Evolutionary conservation across 176 grass and related monocot species (phyloP).

Genomic region (Cenchrus americanus): DNA sequence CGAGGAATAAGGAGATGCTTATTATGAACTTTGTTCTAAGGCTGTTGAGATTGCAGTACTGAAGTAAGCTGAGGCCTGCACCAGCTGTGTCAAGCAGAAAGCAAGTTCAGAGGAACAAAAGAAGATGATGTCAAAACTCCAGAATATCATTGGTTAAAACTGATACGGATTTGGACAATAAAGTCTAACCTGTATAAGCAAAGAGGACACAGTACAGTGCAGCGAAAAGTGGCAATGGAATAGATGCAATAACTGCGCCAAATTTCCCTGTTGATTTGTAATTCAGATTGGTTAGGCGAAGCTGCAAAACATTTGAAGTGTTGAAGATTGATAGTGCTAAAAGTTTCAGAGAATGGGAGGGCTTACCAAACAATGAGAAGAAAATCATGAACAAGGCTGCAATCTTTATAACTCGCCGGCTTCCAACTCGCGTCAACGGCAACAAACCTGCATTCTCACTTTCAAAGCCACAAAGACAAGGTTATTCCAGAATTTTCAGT

Average conservation of each 20-base stretch:
- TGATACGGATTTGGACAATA: neutral
- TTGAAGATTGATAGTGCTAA: constrained; percentile 22
- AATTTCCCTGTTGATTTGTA: constrained; percentile 75
- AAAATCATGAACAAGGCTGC: constrained; percentile 91
- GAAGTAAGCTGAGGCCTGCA: constrained; percentile 81
- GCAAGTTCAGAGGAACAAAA: neutral
- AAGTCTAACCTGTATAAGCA: constrained; percentile 76
- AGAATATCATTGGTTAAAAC: neutral
- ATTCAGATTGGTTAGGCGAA: constrained; percentile 1
- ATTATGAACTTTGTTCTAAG: constrained; percentile 91
- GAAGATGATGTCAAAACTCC: neutral
- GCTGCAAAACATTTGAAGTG: neutral
- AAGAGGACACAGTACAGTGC: constrained; percentile 87
- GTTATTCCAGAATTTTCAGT: constrained; percentile 21
- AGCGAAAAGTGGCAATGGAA: constrained; percentile 82
- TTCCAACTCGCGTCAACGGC: constrained; percentile 85
- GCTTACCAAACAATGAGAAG: constrained; percentile 89
- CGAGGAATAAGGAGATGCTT: constrained; percentile 77
- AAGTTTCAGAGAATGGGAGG: constrained; percentile 18
- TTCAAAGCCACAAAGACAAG: constrained; percentile 3
- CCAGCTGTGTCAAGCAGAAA: constrained; percentile 59
- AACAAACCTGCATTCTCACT: constrained; percentile 92
- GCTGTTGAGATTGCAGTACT: constrained; percentile 92
- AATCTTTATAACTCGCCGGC: constrained; percentile 81
- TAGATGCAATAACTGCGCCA: constrained; percentile 88